phyloP scores from a whole-genome alignment of 805 yeast species.

The Candida multigemmis region DNA sequence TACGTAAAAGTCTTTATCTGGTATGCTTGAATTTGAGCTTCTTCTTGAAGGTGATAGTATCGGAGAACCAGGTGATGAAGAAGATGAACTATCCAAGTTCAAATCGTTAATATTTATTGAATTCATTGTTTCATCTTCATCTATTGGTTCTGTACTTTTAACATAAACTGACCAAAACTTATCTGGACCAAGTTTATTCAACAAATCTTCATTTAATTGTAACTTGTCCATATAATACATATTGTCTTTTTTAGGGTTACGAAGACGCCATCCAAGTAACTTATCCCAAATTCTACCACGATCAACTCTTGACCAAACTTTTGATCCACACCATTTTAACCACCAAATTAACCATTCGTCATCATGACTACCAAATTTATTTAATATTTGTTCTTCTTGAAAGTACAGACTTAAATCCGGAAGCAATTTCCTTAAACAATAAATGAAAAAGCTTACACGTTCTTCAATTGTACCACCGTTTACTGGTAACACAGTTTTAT shows the following conservation, averaged over 20 bases:
- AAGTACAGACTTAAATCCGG: constrained; percentile 75
- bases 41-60: not conserved
- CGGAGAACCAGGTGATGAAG: constrained; percentile 10
- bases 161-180: constrained; percentile 43
- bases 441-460: constrained; percentile 58
- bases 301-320: constrained; percentile 72
- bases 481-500: constrained; percentile 34
- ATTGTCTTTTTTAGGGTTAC: constrained; percentile 17
- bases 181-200: constrained; percentile 46
- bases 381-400: constrained; percentile 70
- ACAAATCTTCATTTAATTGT: constrained; percentile 18
- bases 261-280: constrained; percentile 64
- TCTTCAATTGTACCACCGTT: constrained; percentile 61
- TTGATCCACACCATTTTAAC: constrained; percentile 85
- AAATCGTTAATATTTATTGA: constrained; percentile 1
- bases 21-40: not conserved
- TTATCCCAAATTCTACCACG: constrained; percentile 88
- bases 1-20: constrained; percentile 2
- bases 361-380: constrained; percentile 46
- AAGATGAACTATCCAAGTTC: no score
- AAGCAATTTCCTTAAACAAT: constrained; percentile 48
- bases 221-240: constrained; percentile 23
- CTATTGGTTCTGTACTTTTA: no score
- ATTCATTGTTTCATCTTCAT: no score
- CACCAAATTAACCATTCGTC: constrained; percentile 94